A percentile compares a stretch with the other conserved stretches of the same genome.
Evolutionary conservation across 2,329 filamentous ascomycete genomes (phyloP).

Genomic region (Trichoderma hamatum): DNA sequence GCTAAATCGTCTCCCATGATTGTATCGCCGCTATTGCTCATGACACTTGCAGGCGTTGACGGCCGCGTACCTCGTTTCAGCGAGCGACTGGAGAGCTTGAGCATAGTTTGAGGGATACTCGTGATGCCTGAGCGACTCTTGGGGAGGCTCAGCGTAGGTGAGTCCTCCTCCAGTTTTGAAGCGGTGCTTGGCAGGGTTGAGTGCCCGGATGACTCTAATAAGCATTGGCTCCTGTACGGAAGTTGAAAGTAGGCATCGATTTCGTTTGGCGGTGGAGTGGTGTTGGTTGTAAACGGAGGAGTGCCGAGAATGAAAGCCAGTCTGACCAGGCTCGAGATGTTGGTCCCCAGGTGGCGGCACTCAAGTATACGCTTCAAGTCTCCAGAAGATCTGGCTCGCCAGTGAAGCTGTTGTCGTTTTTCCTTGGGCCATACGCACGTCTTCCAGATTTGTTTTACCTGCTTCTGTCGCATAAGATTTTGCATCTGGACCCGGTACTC

Average conservation of each 20-base stretch:
- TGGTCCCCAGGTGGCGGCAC: conserved; percentile 47
- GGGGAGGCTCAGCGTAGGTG: conserved; percentile 33
- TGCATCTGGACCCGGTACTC: conserved; percentile 49
- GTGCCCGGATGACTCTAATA: conserved; percentile 41
- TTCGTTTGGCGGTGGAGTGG: conserved; percentile 44
- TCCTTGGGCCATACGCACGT: conserved; percentile 51
- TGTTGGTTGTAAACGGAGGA: conserved; percentile 43
- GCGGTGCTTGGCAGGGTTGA: conserved; percentile 28
- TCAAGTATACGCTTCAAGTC: conserved; percentile 51
- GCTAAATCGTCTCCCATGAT: conserved; percentile 42
- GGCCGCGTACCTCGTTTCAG: conserved; percentile 44
- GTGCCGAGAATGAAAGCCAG: conserved; percentile 50
- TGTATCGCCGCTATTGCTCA: conserved; percentile 31
- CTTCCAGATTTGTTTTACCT: conserved; percentile 50
- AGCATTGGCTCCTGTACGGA: conserved; percentile 43
- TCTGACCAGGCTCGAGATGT: conserved; percentile 47
- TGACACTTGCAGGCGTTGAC: conserved; percentile 38
- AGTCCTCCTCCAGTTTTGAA: conserved; percentile 37
- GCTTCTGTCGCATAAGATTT: conserved; percentile 49
- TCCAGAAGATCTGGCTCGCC: conserved; percentile 47
- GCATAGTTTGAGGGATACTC: conserved; percentile 39
- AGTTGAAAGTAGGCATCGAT: conserved; percentile 46
- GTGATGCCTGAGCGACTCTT: conserved; percentile 36
- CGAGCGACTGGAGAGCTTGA: conserved; percentile 39
- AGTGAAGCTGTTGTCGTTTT: conserved; percentile 45